Conservation (phyloP, 164 flowering plant genomes). For the Hamamelis virginiana region DNA sequence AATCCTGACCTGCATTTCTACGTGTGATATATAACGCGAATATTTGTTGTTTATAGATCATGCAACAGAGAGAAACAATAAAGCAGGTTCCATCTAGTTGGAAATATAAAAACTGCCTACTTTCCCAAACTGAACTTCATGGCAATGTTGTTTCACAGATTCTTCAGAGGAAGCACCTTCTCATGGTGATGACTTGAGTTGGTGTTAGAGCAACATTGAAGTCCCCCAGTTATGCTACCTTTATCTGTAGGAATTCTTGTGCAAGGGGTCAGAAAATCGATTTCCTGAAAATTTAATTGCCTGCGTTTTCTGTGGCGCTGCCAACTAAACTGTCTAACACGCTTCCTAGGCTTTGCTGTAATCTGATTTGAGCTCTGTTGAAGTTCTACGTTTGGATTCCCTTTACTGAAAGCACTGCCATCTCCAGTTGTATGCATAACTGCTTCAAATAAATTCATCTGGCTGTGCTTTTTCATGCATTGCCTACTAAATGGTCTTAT, state of each 20-base stretch:
- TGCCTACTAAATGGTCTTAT: slow-evolving; percentile 8
- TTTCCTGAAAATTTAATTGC: slow-evolving; percentile 16
- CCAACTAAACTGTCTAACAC: slow-evolving; percentile 40
- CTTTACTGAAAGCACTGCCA: slow-evolving; percentile 7
- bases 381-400: background rate
- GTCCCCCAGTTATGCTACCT: slow-evolving; percentile 9
- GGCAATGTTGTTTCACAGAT: background rate
- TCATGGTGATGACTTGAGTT: slow-evolving; percentile 3
- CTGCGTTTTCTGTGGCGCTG: slow-evolving; percentile 46
- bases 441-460: slow-evolving; percentile 12
- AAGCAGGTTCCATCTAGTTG: background rate
- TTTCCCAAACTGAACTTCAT: slow-evolving; percentile 5
- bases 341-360: slow-evolving; percentile 30
- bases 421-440: slow-evolving; percentile 5
- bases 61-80: background rate
- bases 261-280: slow-evolving; percentile 9
- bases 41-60: background rate
- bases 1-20: background rate
- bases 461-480: slow-evolving; percentile 9
- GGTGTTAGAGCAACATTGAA: slow-evolving; percentile 10
- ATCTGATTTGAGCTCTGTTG: slow-evolving; percentile 10
- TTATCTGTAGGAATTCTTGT: background rate
- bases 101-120: slow-evolving; percentile 8
- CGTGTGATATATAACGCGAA: background rate
- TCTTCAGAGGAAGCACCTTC: slow-evolving; percentile 24